A percentile compares a stretch with the other conserved stretches of the same genome.
Conservation (phyloP, 2,329 filamentous ascomycete genomes). For the Claviceps maximensis region DNA sequence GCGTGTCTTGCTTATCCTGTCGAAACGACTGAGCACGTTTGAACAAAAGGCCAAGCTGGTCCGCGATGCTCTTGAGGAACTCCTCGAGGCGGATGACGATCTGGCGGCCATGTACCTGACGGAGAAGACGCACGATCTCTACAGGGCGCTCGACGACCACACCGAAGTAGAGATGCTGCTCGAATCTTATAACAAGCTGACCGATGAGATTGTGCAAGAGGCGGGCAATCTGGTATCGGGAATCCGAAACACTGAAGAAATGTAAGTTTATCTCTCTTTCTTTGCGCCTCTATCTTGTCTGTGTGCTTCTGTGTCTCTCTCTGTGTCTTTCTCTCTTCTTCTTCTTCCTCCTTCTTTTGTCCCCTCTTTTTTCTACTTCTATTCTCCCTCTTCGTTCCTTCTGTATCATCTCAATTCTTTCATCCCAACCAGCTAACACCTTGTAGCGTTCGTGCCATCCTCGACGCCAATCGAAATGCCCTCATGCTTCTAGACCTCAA, state of each 20-base stretch:
- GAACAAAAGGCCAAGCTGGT: conserved; percentile 94
- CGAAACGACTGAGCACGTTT: conserved; percentile 90
- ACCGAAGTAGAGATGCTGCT: conserved; percentile 94
- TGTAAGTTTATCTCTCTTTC: conserved; percentile 43
- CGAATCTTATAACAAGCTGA: conserved; percentile 95
- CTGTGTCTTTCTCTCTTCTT: not conserved
- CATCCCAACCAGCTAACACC: conserved; percentile 9
- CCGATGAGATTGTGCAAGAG: conserved; percentile 94
- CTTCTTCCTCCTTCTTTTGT: not conserved
- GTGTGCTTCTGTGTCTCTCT: no score
- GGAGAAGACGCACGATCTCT: conserved; percentile 65
- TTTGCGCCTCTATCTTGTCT: no score
- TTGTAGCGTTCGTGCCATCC: conserved; percentile 83
- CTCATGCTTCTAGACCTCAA: conserved; percentile 96
- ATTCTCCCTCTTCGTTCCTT: not conserved
- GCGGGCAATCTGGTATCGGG: conserved; percentile 85
- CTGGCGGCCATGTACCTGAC: conserved; percentile 89
- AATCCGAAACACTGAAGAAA: conserved; percentile 96
- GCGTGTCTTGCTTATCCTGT: conserved; percentile 78
- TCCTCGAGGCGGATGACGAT: conserved; percentile 93
- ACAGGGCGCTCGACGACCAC: conserved; percentile 70
- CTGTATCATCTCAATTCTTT: not conserved
- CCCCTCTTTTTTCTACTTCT: not conserved
- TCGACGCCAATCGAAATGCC: conserved; percentile 94
- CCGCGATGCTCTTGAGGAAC: conserved; percentile 84